These are phyloP conservation scores for Dichomitus squalens DNA, from an alignment of 1,284 basidiomycete species.

Conservation along the genomic window DNA sequence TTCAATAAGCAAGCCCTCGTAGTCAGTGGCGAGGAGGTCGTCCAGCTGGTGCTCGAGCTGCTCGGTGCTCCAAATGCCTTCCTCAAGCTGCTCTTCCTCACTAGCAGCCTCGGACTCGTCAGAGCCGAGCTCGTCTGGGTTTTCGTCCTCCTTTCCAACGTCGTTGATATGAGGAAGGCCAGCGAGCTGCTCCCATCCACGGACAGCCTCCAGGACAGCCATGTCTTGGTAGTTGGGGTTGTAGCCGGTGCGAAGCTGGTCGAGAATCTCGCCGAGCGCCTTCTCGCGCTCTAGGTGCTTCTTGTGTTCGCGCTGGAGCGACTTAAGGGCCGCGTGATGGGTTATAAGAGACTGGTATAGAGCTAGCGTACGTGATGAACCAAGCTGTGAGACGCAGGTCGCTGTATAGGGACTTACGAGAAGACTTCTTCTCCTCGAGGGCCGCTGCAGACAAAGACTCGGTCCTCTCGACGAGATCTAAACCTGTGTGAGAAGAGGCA, in stretches of 20 bases:
- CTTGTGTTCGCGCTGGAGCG: slow-evolving; percentile 72
- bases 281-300: slow-evolving; percentile 77
- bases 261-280: slow-evolving; percentile 83
- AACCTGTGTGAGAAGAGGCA: not conserved
- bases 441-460: slow-evolving; percentile 76
- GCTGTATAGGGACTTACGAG: slow-evolving; percentile 60
- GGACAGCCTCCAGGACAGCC: slow-evolving; percentile 96
- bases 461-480: slow-evolving; percentile 69
- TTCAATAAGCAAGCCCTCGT: slow-evolving; percentile 72
- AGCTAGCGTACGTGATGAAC: slow-evolving; percentile 45
- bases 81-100: slow-evolving; percentile 45
- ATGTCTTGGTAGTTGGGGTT: slow-evolving; percentile 99
- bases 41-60: slow-evolving; percentile 66
- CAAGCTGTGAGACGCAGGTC: not conserved
- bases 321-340: slow-evolving; percentile 77
- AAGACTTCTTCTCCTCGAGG: slow-evolving; percentile 81
- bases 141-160: slow-evolving; percentile 40
- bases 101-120: slow-evolving; percentile 28
- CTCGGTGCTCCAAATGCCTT: slow-evolving; percentile 56
- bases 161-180: slow-evolving; percentile 72
- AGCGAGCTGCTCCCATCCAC: slow-evolving; percentile 88
- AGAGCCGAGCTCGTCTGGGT: slow-evolving; percentile 23
- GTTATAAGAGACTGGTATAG: slow-evolving; percentile 77
- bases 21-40: slow-evolving; percentile 69
- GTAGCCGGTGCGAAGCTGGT: slow-evolving; percentile 82